Evolutionary conservation across 2,329 filamentous ascomycete species (phyloP).

Genomic region (Curvularia spicifera): DNA sequence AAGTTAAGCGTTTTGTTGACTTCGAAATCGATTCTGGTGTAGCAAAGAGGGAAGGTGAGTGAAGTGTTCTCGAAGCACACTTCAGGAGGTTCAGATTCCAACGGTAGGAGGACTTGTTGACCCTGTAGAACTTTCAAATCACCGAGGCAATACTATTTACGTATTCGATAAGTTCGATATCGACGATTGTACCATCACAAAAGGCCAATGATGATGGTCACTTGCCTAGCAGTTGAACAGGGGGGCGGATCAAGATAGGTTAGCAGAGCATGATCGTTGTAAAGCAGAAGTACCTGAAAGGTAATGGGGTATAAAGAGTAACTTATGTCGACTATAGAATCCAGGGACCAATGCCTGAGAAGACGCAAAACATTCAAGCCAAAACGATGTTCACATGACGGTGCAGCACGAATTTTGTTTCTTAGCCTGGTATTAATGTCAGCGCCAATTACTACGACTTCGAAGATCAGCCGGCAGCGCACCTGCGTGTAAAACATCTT

Average conservation of each 20-base stretch:
- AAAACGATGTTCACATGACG: slow-evolving; percentile 55
- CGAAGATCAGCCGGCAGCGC: slow-evolving; percentile 38
- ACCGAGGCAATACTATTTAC: no score
- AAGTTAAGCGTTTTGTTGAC: no score
- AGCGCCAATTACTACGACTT: not conserved
- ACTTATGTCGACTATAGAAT: slow-evolving; percentile 12
- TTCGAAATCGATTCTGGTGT: no score
- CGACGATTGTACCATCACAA: no score
- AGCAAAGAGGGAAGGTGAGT: no score
- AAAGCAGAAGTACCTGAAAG: not conserved
- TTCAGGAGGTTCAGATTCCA: no score
- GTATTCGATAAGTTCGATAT: no score
- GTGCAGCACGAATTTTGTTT: slow-evolving; percentile 67
- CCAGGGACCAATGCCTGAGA: slow-evolving; percentile 7
- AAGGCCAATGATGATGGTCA: no score
- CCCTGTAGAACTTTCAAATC: no score
- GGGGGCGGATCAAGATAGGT: not conserved
- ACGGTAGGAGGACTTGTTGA: no score
- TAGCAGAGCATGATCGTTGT: not conserved
- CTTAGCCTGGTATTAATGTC: slow-evolving; percentile 55
- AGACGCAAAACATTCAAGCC: slow-evolving; percentile 5
- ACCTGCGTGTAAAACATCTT: slow-evolving; percentile 95
- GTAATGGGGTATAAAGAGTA: slow-evolving; percentile 4
- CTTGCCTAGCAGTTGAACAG: no score
- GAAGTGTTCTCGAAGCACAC: no score